These are phyloP conservation scores for Trichomonas vaginalis DNA, from an alignment of 208 protist species.

Conservation along the genomic window DNA sequence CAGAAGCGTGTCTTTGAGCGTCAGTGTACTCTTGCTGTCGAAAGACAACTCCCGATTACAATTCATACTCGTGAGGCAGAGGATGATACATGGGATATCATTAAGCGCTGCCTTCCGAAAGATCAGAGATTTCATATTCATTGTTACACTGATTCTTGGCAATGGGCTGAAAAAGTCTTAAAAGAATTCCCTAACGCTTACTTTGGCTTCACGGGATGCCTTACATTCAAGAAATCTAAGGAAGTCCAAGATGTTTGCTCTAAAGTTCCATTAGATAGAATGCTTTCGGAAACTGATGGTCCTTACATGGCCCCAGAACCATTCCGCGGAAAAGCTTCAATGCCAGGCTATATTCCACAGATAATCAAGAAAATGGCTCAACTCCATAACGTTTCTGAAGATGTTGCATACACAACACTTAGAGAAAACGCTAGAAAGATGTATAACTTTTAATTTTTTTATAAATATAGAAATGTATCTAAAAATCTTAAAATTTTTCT, in stretches of 20 bases:
- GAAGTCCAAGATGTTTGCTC: neutral
- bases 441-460: conserved; percentile 1
- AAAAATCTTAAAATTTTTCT: too few species aligned
- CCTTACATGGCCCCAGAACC: conserved; percentile 52
- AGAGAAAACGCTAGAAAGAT: conserved; percentile 1
- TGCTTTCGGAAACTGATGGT: conserved; percentile 54
- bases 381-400: conserved; percentile 36
- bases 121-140: conserved; percentile 44
- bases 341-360: conserved; percentile 47
- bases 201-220: conserved; percentile 53
- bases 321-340: conserved; percentile 38
- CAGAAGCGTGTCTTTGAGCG: conserved; percentile 33
- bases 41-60: conserved; percentile 43
- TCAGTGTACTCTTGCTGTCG: conserved; percentile 40
- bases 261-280: conserved; percentile 21
- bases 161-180: neutral
- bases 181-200: conserved; percentile 43
- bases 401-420: conserved; percentile 30
- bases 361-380: conserved; percentile 43
- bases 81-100: conserved; percentile 44
- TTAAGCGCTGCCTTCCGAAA: conserved; percentile 41
- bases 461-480: neutral
- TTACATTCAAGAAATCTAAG: conserved; percentile 41
- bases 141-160: conserved; percentile 40
- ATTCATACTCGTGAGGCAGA: conserved; percentile 52